Evolutionary conservation across 1,139 yeast species (phyloP).

Genomic region (Debaryomyces coudertii): DNA sequence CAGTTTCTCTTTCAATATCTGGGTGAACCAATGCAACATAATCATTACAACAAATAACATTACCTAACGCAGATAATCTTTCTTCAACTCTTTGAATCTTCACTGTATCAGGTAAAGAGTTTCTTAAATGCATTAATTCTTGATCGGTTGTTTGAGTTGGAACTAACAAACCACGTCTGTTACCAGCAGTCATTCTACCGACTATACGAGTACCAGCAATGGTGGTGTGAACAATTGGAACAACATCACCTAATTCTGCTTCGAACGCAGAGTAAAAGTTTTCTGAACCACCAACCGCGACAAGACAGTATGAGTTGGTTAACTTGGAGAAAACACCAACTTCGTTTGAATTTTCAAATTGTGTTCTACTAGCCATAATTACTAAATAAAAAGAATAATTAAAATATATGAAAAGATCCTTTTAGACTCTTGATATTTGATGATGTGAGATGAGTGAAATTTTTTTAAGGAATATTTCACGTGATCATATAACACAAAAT

Average conservation of each 20-base stretch:
- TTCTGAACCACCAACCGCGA: slow-evolving; percentile 97
- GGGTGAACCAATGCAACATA: slow-evolving; percentile 99
- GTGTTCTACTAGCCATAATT: slow-evolving; percentile 53
- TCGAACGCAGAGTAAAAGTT: slow-evolving; percentile 97
- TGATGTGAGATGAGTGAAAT: slow-evolving; percentile 9
- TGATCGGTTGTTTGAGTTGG: slow-evolving; percentile 99
- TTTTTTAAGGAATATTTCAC: slow-evolving; percentile 5
- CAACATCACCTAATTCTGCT: slow-evolving; percentile 94
- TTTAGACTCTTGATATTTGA: neutral
- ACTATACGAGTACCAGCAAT: slow-evolving; percentile 98
- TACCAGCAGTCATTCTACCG: slow-evolving; percentile 98
- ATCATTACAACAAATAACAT: slow-evolving; percentile 98
- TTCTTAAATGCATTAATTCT: slow-evolving; percentile 96
- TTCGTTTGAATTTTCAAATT: slow-evolving; percentile 97
- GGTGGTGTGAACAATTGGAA: slow-evolving; percentile 95
- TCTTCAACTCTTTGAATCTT: slow-evolving; percentile 98
- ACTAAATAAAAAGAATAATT: neutral
- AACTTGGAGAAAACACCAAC: slow-evolving; percentile 97
- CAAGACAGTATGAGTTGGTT: slow-evolving; percentile 94
- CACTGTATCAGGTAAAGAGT: slow-evolving; percentile 94
- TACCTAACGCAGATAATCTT: slow-evolving; percentile 93
- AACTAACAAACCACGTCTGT: slow-evolving; percentile 94
- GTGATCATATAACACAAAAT: slow-evolving; percentile 8
- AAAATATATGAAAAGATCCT: neutral
- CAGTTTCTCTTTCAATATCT: slow-evolving; percentile 98